Conservation (phyloP, 257 asterid genomes). For the Pogostemon cablin region DNA sequence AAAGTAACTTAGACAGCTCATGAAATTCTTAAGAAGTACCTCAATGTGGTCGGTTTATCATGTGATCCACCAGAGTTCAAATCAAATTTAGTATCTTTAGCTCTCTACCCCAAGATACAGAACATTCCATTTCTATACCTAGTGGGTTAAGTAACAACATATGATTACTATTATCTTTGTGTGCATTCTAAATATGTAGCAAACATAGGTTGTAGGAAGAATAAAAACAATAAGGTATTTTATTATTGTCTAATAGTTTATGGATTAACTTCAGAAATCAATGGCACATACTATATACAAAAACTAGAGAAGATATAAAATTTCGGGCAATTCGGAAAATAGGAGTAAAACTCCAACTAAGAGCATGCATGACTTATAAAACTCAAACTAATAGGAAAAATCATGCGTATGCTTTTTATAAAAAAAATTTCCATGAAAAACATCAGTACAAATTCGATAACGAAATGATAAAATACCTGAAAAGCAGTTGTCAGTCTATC, state of each 20-base stretch:
- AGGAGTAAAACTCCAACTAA: too few relatives aligned
- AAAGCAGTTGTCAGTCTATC: neutral
- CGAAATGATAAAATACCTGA: neutral
- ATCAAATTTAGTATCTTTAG: constrained; percentile 35
- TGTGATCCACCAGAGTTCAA: constrained; percentile 30
- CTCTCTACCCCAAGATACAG: constrained; percentile 34
- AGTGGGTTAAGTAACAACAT: too few relatives aligned
- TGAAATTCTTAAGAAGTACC: constrained; percentile 34
- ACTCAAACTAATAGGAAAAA: too few relatives aligned
- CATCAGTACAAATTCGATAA: constrained; percentile 14
- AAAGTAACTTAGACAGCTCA: constrained; percentile 12
- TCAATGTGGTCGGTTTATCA: constrained; percentile 30
- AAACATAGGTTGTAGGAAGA: too few relatives aligned
- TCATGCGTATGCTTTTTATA: too few relatives aligned
- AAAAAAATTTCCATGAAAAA: constrained; percentile 48
- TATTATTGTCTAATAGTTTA: too few relatives aligned
- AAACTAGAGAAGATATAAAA: too few relatives aligned
- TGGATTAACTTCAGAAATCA: too few relatives aligned
- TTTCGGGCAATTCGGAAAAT: too few relatives aligned
- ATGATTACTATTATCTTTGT: constrained; percentile 22
- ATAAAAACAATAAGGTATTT: too few relatives aligned
- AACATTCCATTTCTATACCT: constrained; percentile 32
- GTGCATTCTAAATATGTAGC: neutral
- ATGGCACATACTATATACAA: too few relatives aligned
- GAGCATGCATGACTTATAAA: too few relatives aligned